phyloP scores from a whole-genome alignment of 2,329 filamentous ascomycete species.

The Aureobasidium sp. region DNA sequence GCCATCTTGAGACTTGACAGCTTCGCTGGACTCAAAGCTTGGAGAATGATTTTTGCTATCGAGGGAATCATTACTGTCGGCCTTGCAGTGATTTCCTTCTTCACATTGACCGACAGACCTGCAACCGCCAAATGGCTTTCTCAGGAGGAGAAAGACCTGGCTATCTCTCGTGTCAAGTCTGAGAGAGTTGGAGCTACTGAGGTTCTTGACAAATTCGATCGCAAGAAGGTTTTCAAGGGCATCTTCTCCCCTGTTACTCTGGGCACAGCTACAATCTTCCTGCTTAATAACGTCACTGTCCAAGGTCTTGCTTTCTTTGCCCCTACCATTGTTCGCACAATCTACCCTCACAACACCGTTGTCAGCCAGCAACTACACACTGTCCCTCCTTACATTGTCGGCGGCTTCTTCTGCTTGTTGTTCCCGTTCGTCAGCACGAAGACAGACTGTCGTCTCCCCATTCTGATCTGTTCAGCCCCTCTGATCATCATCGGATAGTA shows the following conservation, averaged over 20 bases:
- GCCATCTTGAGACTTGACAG: constrained; percentile 54
- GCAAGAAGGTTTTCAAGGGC: constrained; percentile 50
- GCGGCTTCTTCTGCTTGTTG: constrained; percentile 57
- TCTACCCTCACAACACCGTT: constrained; percentile 52
- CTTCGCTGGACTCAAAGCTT: constrained; percentile 49
- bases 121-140: constrained; percentile 59
- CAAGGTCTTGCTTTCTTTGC: constrained; percentile 63
- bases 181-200: constrained; percentile 56
- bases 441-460: constrained; percentile 50
- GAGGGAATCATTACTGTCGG: constrained; percentile 57
- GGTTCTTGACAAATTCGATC: constrained; percentile 56
- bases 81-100: constrained; percentile 52
- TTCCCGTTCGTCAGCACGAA: constrained; percentile 56
- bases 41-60: constrained; percentile 67
- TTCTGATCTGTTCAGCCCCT: constrained; percentile 53
- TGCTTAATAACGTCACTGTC: constrained; percentile 62
- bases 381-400: constrained; percentile 62
- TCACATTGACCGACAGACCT: constrained; percentile 60
- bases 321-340: constrained; percentile 61
- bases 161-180: constrained; percentile 58
- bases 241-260: constrained; percentile 58
- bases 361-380: constrained; percentile 61
- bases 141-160: constrained; percentile 57
- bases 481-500: constrained; percentile 58
- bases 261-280: constrained; percentile 49